Base-by-base conservation (phyloP, 768 basidiomycete species). In the Roridomyces roridus region DNA sequence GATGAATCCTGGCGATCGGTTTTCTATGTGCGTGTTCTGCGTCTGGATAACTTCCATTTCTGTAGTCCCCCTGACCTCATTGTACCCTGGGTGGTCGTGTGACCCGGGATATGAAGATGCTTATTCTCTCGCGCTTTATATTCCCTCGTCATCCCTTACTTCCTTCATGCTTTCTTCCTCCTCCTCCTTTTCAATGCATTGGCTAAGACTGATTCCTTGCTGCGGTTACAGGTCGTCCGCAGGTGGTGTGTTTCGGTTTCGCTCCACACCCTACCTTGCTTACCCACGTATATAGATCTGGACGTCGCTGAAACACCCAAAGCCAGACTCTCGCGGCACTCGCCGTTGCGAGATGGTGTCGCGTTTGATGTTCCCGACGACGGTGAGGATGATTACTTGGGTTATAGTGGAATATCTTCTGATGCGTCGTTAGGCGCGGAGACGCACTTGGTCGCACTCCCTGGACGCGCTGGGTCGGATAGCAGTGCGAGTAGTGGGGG, bases 1-100 rank as follows among this genome's bases (percentile, higher is more conserved):
- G 17, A 58, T 49, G 42, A 62, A 62, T 45, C 61, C 61, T 4
- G 44, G 53, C 25, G 61, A 62, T 41, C 53, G 61, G 25, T 43
- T 62, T 42, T 62, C 61, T 0, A 55, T 62, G 61, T 62, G 36
- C 46, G 61, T 62, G 29, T n/a, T 31, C 26, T 11, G 2, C 29
- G 10, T 40, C 36, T 26, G 42, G 40, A 40, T 21, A 34, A 28
- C 45, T 35, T 42, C 34, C 25, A 23, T 42, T 43, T 9, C 23
- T 10, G 37, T 28, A 25, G n/a, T n/a, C n/a, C n/a, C n/a, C n/a
- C n/a, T n/a, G n/a, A n/a, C n/a, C n/a, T n/a, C n/a, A n/a, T n/a
- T n/a, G n/a, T n/a, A n/a, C n/a, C n/a, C n/a, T n/a, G n/a, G n/a
- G n/a, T n/a, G n/a, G n/a, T n/a, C n/a, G n/a, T n/a, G n/a, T n/a